These are phyloP conservation scores for Dryas octopetala DNA, from an alignment of 306 rosid genomes.

Conservation along the genomic window DNA sequence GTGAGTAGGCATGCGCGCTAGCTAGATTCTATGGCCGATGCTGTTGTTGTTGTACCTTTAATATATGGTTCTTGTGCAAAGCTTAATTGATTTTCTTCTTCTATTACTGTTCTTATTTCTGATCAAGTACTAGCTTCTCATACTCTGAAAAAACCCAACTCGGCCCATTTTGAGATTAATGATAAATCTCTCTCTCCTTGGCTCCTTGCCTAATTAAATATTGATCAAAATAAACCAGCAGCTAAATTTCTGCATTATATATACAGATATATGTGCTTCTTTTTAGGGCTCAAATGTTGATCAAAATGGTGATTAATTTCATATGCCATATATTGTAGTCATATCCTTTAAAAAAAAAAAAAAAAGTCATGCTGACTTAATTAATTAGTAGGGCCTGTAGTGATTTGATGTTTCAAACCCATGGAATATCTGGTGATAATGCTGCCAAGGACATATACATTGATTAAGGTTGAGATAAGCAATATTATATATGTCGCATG, in stretches of 20 bases:
- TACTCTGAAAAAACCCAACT: background rate
- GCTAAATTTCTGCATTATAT: background rate
- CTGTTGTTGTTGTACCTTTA: background rate
- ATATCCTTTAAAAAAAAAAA: too few species aligned
- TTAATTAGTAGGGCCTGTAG: too few species aligned
- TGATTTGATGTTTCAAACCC: background rate
- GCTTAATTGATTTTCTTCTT: background rate
- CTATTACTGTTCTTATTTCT: background rate
- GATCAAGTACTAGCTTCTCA: background rate
- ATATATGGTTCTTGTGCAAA: background rate
- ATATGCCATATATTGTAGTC: too few species aligned
- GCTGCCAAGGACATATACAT: background rate
- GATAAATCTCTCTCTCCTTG: too few species aligned
- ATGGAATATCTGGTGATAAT: background rate
- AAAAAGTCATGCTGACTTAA: too few species aligned
- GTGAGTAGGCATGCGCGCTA: background rate
- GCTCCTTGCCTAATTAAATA: too few species aligned
- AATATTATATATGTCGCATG: background rate
- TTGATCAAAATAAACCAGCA: background rate
- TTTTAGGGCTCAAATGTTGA: background rate
- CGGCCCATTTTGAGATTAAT: background rate
- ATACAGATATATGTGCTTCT: background rate
- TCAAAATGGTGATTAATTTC: too few species aligned
- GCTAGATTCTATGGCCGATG: slow-evolving; percentile 6
- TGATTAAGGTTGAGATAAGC: background rate